These are phyloP conservation scores for Nakazawaea ambrosiae DNA, from an alignment of 805 yeast species.

Conservation along the genomic window DNA sequence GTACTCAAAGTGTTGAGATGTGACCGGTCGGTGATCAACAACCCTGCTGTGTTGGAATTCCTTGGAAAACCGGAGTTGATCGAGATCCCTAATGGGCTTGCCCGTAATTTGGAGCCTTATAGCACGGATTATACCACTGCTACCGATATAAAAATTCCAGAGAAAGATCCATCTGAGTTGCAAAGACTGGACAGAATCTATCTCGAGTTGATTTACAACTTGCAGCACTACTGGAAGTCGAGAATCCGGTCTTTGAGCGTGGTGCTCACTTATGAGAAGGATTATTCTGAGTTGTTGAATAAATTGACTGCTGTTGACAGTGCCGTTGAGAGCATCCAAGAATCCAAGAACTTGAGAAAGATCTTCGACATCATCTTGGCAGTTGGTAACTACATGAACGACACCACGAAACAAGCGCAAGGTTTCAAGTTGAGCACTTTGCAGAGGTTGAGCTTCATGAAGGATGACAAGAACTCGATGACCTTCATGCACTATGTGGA, in stretches of 20 bases:
- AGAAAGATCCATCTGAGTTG: slow-evolving; percentile 47
- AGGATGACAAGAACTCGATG: slow-evolving; percentile 61
- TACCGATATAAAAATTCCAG: slow-evolving; percentile 31
- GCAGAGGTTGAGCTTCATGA: slow-evolving; percentile 63
- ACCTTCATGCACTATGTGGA: slow-evolving; percentile 74
- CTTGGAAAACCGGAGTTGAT: slow-evolving; percentile 59
- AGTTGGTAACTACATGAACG: slow-evolving; percentile 79
- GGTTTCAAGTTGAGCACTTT: slow-evolving; percentile 69
- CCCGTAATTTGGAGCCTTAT: slow-evolving; percentile 57
- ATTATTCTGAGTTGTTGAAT: slow-evolving; percentile 51
- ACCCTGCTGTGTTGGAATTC: slow-evolving; percentile 58
- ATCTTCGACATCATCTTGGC: slow-evolving; percentile 62
- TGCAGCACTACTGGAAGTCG: slow-evolving; percentile 66
- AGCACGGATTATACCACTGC: slow-evolving; percentile 38
- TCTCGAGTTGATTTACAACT: slow-evolving; percentile 58
- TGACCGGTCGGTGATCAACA: slow-evolving; percentile 46
- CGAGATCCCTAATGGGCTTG: slow-evolving; percentile 49
- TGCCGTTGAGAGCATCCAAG: slow-evolving; percentile 45
- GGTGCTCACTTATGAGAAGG: slow-evolving; percentile 52
- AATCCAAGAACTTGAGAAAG: slow-evolving; percentile 46
- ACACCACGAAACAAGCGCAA: slow-evolving; percentile 53
- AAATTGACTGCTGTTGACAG: slow-evolving; percentile 54
- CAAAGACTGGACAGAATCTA: slow-evolving; percentile 68
- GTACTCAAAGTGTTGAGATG: slow-evolving; percentile 51
- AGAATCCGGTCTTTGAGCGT: slow-evolving; percentile 58